Conservation (phyloP, 306 rosid species). For the Cucurbita pepo region DNA sequence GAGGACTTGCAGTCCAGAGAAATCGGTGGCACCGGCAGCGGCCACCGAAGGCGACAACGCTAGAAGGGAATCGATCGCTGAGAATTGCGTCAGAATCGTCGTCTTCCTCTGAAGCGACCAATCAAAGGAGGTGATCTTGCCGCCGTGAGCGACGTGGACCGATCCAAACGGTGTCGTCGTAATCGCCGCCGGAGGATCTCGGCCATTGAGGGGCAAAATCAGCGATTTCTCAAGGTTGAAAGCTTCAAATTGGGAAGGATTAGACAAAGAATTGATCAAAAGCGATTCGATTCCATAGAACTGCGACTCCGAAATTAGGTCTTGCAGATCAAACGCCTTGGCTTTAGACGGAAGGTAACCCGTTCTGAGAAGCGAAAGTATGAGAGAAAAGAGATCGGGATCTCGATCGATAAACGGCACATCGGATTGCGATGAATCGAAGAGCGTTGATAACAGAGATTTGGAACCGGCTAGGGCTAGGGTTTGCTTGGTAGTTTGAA, state of each 20-base stretch:
- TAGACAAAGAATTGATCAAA: slow-evolving; percentile 45
- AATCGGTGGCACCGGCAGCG: slow-evolving; percentile 89
- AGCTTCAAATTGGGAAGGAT: slow-evolving; percentile 70
- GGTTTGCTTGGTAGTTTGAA: slow-evolving; percentile 85
- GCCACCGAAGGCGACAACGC: slow-evolving; percentile 47
- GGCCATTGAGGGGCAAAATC: slow-evolving; percentile 48
- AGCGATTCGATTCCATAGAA: slow-evolving; percentile 68
- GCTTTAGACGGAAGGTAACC: slow-evolving; percentile 85
- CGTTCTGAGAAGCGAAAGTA: slow-evolving; percentile 82
- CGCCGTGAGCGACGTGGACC: slow-evolving; percentile 73
- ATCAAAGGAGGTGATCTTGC: slow-evolving; percentile 78
- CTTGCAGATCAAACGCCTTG: slow-evolving; percentile 50
- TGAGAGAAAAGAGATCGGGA: slow-evolving; percentile 65
- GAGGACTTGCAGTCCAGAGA: slow-evolving; percentile 69
- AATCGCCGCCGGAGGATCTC: slow-evolving; percentile 61
- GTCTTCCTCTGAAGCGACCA: slow-evolving; percentile 76
- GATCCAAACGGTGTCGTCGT: slow-evolving; percentile 59
- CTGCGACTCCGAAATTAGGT: slow-evolving; percentile 53
- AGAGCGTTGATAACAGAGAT: slow-evolving; percentile 38
- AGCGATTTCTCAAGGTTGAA: slow-evolving; percentile 61
- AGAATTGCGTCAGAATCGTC: slow-evolving; percentile 61
- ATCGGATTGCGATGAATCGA: slow-evolving; percentile 12
- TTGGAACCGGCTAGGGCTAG: slow-evolving; percentile 44
- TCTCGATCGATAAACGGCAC: slow-evolving; percentile 74
- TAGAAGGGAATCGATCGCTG: slow-evolving; percentile 76